Base-by-base conservation (phyloP, 768 basidiomycete species). In the Pleurotus sapidus region DNA sequence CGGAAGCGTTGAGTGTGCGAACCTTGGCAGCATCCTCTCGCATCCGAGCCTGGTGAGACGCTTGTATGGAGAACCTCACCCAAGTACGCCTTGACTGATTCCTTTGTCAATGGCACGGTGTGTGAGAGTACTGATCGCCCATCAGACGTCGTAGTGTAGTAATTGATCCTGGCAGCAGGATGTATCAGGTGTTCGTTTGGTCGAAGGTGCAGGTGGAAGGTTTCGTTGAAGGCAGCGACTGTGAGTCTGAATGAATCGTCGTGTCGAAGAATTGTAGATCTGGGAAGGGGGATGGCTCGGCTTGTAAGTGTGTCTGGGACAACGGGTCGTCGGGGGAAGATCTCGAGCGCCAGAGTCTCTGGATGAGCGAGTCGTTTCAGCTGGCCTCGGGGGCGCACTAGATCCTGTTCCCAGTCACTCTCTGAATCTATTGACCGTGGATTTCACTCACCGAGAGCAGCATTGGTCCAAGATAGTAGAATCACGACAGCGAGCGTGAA, bases 101-200 rank as follows among this genome's bases (percentile, higher is more conserved):
- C 81, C 7, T 82, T 81, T 14, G 84, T 70, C n/a, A 92, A 74
- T 30, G 88, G 87, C 49, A 80, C 77, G 1, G 83, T 82, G 62
- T 77, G 79, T 3, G 79, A 70, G 30, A 85, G 63, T 17, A 79
- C 74, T 25, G 80, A 71, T 40, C 68, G 65, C 27, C 88, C 87
- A 46, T 82, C 77, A 14, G 82, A 65, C 6, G 68, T 68, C 18
- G 74, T 77, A n/a, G 74, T 71, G 67, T 84, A 85, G 71, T 87
- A 87, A 51, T 80, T 83, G 57, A 92, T 78, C 42, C 86, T 83
- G 1, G 91, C 91, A 53, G 87, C 82, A 43, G 91, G 86, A 65
- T 93, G 90, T 50, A 93, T 75, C 59, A 94, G 83, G 60, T 90
- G 75, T 60, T 88, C 82, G 66, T 91, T 92, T 6, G 92, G 91